Conservation (phyloP, 768 basidiomycete genomes). For the Xanthoconium stramineum region DNA sequence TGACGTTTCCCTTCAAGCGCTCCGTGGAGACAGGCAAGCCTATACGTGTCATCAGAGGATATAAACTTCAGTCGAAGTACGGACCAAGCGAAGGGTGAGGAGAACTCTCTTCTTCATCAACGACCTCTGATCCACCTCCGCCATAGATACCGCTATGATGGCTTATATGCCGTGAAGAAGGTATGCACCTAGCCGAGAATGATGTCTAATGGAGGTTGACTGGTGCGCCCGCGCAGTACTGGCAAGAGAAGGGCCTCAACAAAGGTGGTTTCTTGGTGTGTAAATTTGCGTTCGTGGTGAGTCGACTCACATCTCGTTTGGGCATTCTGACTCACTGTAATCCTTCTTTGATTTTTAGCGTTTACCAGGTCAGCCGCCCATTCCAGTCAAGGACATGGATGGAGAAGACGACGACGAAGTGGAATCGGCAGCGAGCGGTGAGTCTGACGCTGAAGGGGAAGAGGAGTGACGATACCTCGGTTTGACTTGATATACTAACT, state of each 20-base stretch:
- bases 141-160: constrained; percentile 83
- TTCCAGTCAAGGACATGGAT: constrained; percentile 21
- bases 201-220: neutral
- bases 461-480: neutral
- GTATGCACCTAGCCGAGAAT: constrained; percentile 29
- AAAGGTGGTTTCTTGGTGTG: constrained; percentile 73
- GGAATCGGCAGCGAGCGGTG: neutral
- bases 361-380: constrained; percentile 22
- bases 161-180: constrained; percentile 77
- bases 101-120: neutral
- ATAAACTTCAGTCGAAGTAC: constrained; percentile 56
- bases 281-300: constrained; percentile 80
- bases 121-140: neutral
- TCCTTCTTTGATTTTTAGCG: constrained; percentile 11
- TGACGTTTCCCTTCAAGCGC: constrained; percentile 37
- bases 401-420: constrained; percentile 6
- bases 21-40: constrained; percentile 82
- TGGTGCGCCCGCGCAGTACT: constrained; percentile 44
- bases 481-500: neutral
- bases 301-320: constrained; percentile 7
- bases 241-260: constrained; percentile 72
- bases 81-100: constrained; percentile 76
- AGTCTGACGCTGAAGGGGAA: constrained; percentile 4
- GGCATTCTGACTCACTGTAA: neutral
- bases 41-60: constrained; percentile 85